These are phyloP conservation scores for Chlamydomonas asymmetrica DNA, from an alignment of 139 green algal genomes.

Conservation along the genomic window DNA sequence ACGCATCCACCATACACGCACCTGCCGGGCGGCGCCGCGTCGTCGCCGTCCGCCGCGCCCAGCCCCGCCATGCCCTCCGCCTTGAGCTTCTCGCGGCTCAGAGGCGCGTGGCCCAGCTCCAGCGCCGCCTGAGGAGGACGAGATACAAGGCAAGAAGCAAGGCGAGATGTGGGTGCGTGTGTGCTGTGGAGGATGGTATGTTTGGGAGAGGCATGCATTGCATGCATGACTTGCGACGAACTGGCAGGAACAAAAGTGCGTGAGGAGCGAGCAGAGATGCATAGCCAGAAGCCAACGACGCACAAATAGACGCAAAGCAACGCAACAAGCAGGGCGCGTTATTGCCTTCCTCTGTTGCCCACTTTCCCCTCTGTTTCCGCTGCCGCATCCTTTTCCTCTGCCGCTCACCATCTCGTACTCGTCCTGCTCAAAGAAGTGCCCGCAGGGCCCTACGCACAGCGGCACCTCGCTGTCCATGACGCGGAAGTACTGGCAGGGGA, in stretches of 20 bases:
- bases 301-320: not conserved
- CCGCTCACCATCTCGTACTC: slow-evolving; percentile 70
- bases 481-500: slow-evolving; percentile 69
- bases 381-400: not conserved
- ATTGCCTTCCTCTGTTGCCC: slow-evolving; percentile 1
- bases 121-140: slow-evolving; percentile 30
- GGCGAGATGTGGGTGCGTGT: not conserved
- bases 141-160: not conserved
- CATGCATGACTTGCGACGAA: not conserved
- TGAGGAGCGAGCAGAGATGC: not conserved
- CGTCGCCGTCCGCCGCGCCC: not conserved
- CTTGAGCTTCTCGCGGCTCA: slow-evolving; percentile 37
- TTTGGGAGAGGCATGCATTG: not conserved
- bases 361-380: not conserved
- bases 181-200: not conserved
- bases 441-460: slow-evolving; percentile 61
- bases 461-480: slow-evolving; percentile 70
- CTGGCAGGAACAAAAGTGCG: too few species aligned
- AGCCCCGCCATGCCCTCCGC: slow-evolving; percentile 29
- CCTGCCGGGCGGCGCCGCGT: not conserved
- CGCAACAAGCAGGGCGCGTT: slow-evolving; percentile 1
- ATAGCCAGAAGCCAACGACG: not conserved
- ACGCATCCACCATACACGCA: too few species aligned
- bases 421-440: slow-evolving; percentile 83
- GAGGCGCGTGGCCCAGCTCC: slow-evolving; percentile 47